A percentile compares a stretch with the other conserved stretches of the same genome.
Evolutionary conservation across 164 flowering plant species (phyloP).

Genomic region (Vitis cinerea): DNA sequence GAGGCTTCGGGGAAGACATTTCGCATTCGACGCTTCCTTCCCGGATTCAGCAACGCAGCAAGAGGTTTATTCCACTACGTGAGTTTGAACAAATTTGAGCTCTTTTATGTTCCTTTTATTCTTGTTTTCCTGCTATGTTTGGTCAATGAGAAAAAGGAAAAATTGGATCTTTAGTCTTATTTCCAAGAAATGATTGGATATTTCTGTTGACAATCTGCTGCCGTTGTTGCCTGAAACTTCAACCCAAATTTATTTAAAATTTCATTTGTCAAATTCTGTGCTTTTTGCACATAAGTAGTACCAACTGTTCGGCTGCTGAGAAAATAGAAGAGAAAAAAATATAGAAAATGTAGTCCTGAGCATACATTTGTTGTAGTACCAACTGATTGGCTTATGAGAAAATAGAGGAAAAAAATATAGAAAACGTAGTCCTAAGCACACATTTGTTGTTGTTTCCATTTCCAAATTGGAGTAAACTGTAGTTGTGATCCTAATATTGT

Average conservation of each 20-base stretch:
- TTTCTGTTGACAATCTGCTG: neutral
- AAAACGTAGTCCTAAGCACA: too few species aligned
- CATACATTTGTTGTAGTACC: too few species aligned
- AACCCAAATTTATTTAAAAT: neutral
- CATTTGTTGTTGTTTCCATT: too few species aligned
- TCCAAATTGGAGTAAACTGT: too few species aligned
- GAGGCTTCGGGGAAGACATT: constrained; percentile 85
- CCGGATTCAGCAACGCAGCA: constrained; percentile 75
- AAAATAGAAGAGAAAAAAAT: too few species aligned
- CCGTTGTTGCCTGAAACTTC: constrained; percentile 3
- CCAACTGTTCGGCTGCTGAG: too few species aligned
- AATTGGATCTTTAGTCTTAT: neutral
- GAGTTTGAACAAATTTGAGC: constrained; percentile 24
- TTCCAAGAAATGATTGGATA: neutral
- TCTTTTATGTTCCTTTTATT: neutral
- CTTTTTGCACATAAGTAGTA: too few species aligned
- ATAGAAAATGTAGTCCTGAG: too few species aligned
- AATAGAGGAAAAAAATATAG: too few species aligned
- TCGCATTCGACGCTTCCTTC: constrained; percentile 80
- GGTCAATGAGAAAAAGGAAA: neutral
- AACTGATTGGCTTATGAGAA: too few species aligned
- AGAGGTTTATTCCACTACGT: constrained; percentile 87
- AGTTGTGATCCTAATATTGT: too few species aligned
- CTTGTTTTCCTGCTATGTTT: neutral
- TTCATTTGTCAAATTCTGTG: too few species aligned